Conservation (phyloP, 2,329 filamentous ascomycete species). For the Pseudogymnoascus destructans region DNA sequence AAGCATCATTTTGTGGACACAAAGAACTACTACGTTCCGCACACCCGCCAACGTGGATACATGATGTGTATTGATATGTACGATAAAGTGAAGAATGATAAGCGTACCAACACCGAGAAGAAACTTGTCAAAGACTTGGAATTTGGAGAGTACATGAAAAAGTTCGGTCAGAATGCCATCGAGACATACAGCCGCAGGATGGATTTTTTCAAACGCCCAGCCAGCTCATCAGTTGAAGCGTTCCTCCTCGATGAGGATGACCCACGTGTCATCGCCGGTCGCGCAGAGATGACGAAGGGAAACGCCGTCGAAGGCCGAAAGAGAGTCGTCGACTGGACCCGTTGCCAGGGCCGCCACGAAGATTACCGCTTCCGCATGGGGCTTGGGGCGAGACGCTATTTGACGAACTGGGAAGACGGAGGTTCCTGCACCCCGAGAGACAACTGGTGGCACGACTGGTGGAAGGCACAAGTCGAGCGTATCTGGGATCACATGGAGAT, state of each 20-base stretch:
- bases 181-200: conserved; percentile 10
- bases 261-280: conserved; percentile 36
- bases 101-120: conserved; percentile 31
- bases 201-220: conserved; percentile 31
- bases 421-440: conserved; percentile 41
- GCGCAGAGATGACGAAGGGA: conserved; percentile 31
- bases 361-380: conserved; percentile 35
- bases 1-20: conserved; percentile 43
- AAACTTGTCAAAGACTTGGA: conserved; percentile 27
- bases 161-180: background rate
- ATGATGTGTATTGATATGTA: conserved; percentile 40
- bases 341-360: conserved; percentile 47
- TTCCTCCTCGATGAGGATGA: conserved; percentile 47
- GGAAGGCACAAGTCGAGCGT: conserved; percentile 39
- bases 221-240: conserved; percentile 47
- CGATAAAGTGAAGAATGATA: conserved; percentile 21
- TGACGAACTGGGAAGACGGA: conserved; percentile 46
- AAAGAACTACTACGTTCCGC: conserved; percentile 61
- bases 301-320: conserved; percentile 24
- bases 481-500: conserved; percentile 57
- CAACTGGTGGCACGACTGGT: conserved; percentile 39
- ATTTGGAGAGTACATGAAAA: conserved; percentile 6
- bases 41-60: conserved; percentile 50
- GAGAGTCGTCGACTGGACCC: conserved; percentile 36
- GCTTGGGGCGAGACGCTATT: conserved; percentile 41